Evolutionary conservation across 1,139 yeast genomes (phyloP).

Genomic region (Nakaseomyces bracarensis): DNA sequence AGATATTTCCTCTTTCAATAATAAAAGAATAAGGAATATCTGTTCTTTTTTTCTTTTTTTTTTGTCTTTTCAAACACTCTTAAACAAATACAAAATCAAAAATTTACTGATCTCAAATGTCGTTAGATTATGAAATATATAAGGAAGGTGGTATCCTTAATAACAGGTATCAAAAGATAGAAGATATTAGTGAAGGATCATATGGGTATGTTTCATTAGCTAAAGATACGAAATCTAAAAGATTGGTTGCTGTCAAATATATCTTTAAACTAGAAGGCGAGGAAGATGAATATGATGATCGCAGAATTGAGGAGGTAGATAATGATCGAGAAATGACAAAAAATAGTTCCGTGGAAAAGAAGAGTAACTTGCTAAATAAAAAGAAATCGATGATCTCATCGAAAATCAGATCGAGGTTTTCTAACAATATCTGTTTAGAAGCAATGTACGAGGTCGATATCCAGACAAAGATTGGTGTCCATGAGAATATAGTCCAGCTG

Average conservation of each 20-base stretch:
- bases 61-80: neutral
- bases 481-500: slow-evolving; percentile 49
- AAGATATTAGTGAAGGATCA: slow-evolving; percentile 85
- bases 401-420: slow-evolving; percentile 28
- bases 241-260: slow-evolving; percentile 77
- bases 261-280: slow-evolving; percentile 39
- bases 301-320: slow-evolving; percentile 1
- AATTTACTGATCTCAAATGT: slow-evolving; percentile 12
- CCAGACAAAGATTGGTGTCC: slow-evolving; percentile 56
- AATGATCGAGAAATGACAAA: slow-evolving; percentile 10
- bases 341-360: slow-evolving; percentile 23
- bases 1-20: too few relatives aligned
- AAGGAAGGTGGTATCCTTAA: slow-evolving; percentile 57
- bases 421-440: slow-evolving; percentile 44
- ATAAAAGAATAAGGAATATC: too few relatives aligned
- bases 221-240: slow-evolving; percentile 49
- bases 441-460: slow-evolving; percentile 74
- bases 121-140: slow-evolving; percentile 38
- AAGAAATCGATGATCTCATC: slow-evolving; percentile 29
- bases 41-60: too few relatives aligned
- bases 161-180: slow-evolving; percentile 58
- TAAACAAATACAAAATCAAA: neutral
- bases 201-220: slow-evolving; percentile 89
- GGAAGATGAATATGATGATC: slow-evolving; percentile 14
- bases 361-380: slow-evolving; percentile 17